Evolutionary conservation across 768 basidiomycete species (phyloP), one percentile per base, ranked within the genome.

Genomic region (Pleurotus pulmonarius): DNA sequence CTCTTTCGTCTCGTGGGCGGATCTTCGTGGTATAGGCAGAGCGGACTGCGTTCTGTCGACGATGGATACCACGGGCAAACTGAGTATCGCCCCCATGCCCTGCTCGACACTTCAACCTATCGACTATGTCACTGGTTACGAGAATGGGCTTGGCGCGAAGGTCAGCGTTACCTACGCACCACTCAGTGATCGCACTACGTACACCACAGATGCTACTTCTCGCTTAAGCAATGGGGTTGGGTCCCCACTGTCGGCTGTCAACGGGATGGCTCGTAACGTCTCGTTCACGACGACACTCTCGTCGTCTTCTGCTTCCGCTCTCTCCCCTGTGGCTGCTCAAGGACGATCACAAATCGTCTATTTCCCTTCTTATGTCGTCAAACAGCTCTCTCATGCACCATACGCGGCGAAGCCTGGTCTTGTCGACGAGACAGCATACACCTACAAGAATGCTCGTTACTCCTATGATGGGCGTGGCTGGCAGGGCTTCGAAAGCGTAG

Each of bases 371-470:
- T 53, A 53, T n/a, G 51, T 53, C 39, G 51, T 53, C 38, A 53
- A 53, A n/a, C 34, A 53, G 5, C 51, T 53, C 16, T 37, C 39
- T 11, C 51, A 53, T n/a, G 18, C 51, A 6, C 51, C 51, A 11
- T 53, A 53, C 13, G 38, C 38, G 4, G 18, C 39, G 12, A 34
- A 38, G 7, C 39, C 51, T 5, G 15, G 24, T 40, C 8, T 53
- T 18, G 51, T 53, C 2, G 51, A 53, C 24, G 16, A 40, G 18
- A 22, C 39, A 6, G 22, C 37, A 20, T 53, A 53, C 18, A 41
- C 51, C n/a, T 53, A 53, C 39, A 53, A 53, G 18, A 53, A 53
- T 24, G 51, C 51, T 41, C 51, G 51, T n/a, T 53, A 53, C 25
- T n/a, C n/a, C 6, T 53, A 53, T 40, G 51, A 53, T 41, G 51